Conservation (phyloP, 1,139 yeast species). For the Candida labiduridarum region DNA sequence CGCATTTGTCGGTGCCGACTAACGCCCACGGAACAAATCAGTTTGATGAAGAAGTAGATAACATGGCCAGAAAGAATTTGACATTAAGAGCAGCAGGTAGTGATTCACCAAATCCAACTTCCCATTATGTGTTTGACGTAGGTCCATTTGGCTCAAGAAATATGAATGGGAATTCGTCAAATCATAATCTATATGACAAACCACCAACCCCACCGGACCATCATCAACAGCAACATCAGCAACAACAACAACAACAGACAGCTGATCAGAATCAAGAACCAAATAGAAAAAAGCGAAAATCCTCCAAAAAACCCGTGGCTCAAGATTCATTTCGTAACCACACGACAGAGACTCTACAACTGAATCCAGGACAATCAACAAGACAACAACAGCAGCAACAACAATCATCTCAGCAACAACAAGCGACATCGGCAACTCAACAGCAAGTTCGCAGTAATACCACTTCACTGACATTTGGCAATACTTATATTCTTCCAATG, state of each 20-base stretch:
- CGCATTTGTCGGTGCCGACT: slow-evolving; percentile 1
- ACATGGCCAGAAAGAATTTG: slow-evolving; percentile 14
- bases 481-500: slow-evolving; percentile 22
- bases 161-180: slow-evolving; percentile 10
- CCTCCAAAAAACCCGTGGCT: background rate
- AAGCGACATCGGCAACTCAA: background rate
- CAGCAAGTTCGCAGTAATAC: slow-evolving; percentile 6
- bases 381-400: slow-evolving; percentile 8
- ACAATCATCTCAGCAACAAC: slow-evolving; percentile 8
- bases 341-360: slow-evolving; percentile 9
- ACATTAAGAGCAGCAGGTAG: slow-evolving; percentile 17
- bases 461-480: slow-evolving; percentile 2
- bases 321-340: slow-evolving; percentile 2
- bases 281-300: slow-evolving; percentile 5
- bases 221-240: slow-evolving; percentile 2
- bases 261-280: slow-evolving; percentile 3
- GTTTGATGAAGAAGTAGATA: slow-evolving; percentile 17
- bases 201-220: slow-evolving; percentile 1
- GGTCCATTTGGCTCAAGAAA: slow-evolving; percentile 16
- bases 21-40: background rate
- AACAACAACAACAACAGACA: slow-evolving; percentile 5
- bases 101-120: slow-evolving; percentile 17
- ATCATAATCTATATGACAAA: slow-evolving; percentile 8
- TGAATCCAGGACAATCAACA: background rate
- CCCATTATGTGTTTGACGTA: slow-evolving; percentile 21